These are phyloP conservation scores for Chytriomyces sp. DNA, from an alignment of 192 early-diverging fungal genomes.

Conservation along the genomic window DNA sequence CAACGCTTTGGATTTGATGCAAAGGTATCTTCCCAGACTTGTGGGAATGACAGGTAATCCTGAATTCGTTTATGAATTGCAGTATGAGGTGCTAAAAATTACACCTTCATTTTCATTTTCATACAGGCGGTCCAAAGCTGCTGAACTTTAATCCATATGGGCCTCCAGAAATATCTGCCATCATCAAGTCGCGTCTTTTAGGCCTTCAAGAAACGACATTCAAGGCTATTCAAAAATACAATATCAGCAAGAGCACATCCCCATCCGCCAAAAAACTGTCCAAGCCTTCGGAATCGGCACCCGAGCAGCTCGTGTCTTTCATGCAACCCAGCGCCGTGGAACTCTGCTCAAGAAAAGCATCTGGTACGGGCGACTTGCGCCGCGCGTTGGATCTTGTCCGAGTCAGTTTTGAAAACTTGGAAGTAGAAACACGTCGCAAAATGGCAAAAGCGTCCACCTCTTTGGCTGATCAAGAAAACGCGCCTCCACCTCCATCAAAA, in stretches of 20 bases:
- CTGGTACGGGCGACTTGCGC: conserved; percentile 72
- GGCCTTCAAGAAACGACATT: conserved; percentile 54
- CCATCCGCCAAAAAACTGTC: conserved; percentile 15
- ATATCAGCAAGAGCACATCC: background rate
- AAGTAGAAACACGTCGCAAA: conserved; percentile 19
- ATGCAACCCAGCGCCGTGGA: conserved; percentile 88
- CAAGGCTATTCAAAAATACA: background rate
- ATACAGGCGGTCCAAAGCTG: conserved; percentile 68
- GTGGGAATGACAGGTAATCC: conserved; percentile 75
- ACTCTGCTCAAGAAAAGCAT: conserved; percentile 90
- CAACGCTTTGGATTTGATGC: conserved; percentile 91
- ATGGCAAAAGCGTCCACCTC: background rate
- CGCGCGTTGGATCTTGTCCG: conserved; percentile 52
- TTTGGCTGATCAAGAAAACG: background rate
- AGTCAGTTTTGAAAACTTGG: conserved; percentile 34
- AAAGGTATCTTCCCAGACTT: conserved; percentile 85
- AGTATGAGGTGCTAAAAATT: no score
- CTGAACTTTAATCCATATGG: conserved; percentile 90
- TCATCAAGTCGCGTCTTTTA: conserved; percentile 82
- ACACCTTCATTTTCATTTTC: background rate
- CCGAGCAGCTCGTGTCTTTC: conserved; percentile 47
- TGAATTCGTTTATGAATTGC: background rate
- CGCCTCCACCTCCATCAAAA: no score
- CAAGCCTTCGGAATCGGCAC: conserved; percentile 6
- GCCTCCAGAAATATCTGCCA: conserved; percentile 81